A percentile compares a stretch with the other conserved stretches of the same genome.
Conservation (phyloP, 176 grass and related monocot species). For the Musa itinerans region DNA sequence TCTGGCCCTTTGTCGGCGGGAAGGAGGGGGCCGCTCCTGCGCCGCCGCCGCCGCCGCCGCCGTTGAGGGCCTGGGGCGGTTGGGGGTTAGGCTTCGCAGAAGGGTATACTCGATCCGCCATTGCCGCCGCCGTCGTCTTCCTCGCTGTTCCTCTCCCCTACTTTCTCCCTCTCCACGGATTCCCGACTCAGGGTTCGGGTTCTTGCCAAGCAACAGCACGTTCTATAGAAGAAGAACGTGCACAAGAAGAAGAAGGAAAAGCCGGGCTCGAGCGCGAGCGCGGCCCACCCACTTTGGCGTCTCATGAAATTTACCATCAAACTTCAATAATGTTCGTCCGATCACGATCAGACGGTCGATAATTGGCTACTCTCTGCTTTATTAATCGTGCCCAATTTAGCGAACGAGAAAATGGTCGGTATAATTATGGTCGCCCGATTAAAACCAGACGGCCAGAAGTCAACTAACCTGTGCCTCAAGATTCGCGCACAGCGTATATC, state of each 20-base stretch:
- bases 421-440: too few relatives aligned
- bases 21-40: constrained; percentile 18
- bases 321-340: too few relatives aligned
- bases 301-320: too few relatives aligned
- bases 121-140: constrained; percentile 11
- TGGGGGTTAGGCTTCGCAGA: constrained; percentile 61
- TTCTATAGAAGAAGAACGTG: constrained; percentile 1
- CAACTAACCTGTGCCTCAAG: too few relatives aligned
- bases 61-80: constrained; percentile 27
- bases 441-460: too few relatives aligned
- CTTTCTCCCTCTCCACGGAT: too few relatives aligned
- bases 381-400: too few relatives aligned
- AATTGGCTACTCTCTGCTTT: too few relatives aligned
- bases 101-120: constrained; percentile 70
- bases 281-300: too few relatives aligned
- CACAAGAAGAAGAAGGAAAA: not conserved
- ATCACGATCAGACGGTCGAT: too few relatives aligned
- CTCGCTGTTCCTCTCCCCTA: not conserved
- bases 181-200: constrained; percentile 15
- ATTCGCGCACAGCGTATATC: too few relatives aligned
- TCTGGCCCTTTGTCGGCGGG: constrained; percentile 53
- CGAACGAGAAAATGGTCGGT: too few relatives aligned
- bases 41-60: constrained; percentile 24
- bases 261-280: not conserved
- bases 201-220: not conserved